These are phyloP conservation scores for Lentithecium fluviatile DNA, from an alignment of 495 filamentous ascomycete species.

Conservation along the genomic window DNA sequence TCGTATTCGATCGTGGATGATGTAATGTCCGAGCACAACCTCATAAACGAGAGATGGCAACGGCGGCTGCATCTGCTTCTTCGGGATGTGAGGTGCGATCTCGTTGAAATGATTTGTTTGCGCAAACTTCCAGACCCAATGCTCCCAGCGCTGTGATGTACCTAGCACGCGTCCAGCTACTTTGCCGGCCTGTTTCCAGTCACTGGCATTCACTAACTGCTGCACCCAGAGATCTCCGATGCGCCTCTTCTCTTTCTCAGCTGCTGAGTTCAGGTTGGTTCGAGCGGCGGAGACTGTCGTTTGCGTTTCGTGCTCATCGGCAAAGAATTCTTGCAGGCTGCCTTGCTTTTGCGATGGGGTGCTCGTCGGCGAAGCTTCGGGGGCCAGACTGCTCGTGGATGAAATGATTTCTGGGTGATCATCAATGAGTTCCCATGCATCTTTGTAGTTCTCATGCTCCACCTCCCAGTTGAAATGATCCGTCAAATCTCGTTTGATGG, in stretches of 20 bases:
- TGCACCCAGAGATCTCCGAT: constrained; percentile 93
- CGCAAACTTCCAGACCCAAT: constrained; percentile 90
- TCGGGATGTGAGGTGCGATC: constrained; percentile 80
- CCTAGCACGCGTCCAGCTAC: constrained; percentile 77
- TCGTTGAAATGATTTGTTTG: constrained; percentile 81
- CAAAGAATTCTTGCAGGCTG: constrained; percentile 72
- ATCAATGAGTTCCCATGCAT: constrained; percentile 85
- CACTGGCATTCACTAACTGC: constrained; percentile 66
- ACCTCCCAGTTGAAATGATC: constrained; percentile 86
- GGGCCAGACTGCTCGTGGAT: constrained; percentile 40
- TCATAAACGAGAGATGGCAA: constrained; percentile 85
- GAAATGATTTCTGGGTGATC: constrained; percentile 74
- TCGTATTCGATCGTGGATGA: constrained; percentile 63
- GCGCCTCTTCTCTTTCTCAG: constrained; percentile 84
- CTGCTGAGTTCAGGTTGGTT: constrained; percentile 53
- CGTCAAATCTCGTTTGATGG: constrained; percentile 75
- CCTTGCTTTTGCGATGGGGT: constrained; percentile 53
- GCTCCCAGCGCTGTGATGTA: constrained; percentile 82
- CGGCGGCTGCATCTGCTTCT: constrained; percentile 67
- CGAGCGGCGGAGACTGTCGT: constrained; percentile 54
- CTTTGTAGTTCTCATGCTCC: constrained; percentile 71
- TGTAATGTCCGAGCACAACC: constrained; percentile 79
- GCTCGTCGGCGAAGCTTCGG: constrained; percentile 44
- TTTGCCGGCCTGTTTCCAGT: constrained; percentile 76
- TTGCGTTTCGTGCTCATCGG: constrained; percentile 66